Percentiles rank a stretch among this genome's conserved stretches.
phyloP scores from a whole-genome alignment of 371 early-diverging fungal species.

The Mortierella sp. region DNA sequence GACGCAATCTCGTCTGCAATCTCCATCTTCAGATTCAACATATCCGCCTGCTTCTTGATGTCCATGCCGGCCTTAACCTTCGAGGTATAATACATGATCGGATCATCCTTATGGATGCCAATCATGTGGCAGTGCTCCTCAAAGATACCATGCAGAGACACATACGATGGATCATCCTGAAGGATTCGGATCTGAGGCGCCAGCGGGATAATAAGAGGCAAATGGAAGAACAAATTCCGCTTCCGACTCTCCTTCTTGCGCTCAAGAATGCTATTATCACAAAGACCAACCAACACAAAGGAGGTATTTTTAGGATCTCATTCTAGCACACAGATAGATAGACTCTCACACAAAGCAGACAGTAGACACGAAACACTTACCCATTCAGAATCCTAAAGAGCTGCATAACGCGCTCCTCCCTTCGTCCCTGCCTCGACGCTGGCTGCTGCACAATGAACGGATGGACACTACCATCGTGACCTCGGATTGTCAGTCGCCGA shows the following conservation, averaged over 20 bases:
- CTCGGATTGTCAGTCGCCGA: slow-evolving; percentile 87
- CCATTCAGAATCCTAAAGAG: slow-evolving; percentile 90
- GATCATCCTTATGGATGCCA: slow-evolving; percentile 84
- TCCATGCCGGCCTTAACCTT: slow-evolving; percentile 66
- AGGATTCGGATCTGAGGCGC: slow-evolving; percentile 95
- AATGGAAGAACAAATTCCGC: slow-evolving; percentile 88
- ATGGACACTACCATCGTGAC: slow-evolving; percentile 90
- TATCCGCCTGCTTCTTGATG: slow-evolving; percentile 61
- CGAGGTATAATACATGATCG: slow-evolving; percentile 78
- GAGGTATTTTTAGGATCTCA: neutral
- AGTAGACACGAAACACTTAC: slow-evolving; percentile 39
- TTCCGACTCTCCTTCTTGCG: slow-evolving; percentile 81
- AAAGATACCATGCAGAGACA: slow-evolving; percentile 87
- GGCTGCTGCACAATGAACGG: slow-evolving; percentile 95
- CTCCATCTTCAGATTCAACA: slow-evolving; percentile 82
- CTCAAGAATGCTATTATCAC: slow-evolving; percentile 70
- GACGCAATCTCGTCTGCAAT: slow-evolving; percentile 81
- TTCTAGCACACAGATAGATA: neutral
- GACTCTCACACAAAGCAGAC: neutral
- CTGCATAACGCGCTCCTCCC: slow-evolving; percentile 95
- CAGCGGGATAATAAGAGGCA: slow-evolving; percentile 92
- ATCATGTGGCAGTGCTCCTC: slow-evolving; percentile 81
- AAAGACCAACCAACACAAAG: neutral
- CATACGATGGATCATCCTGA: slow-evolving; percentile 90
- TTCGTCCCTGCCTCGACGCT: slow-evolving; percentile 83